A percentile compares a stretch with the other conserved stretches of the same genome.
Conservation (phyloP, 2,329 filamentous ascomycete species). For the Verticillium tricorpus region DNA sequence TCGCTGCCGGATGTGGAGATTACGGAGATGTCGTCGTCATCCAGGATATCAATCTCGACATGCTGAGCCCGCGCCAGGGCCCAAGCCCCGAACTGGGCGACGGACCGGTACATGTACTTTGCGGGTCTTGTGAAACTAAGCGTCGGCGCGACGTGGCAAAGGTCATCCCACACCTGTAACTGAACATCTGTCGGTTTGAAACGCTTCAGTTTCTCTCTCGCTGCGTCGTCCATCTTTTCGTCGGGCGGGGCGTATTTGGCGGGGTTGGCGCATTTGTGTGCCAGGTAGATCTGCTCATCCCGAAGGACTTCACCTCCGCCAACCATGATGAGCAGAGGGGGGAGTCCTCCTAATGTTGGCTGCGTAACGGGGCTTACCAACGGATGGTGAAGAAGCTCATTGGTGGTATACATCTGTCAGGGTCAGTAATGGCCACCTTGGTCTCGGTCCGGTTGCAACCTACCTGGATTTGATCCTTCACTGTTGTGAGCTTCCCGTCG, state of each 20-base stretch:
- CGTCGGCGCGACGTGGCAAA: slow-evolving; percentile 89
- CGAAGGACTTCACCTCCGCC: slow-evolving; percentile 86
- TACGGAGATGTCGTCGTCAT: slow-evolving; percentile 72
- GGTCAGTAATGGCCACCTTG: slow-evolving; percentile 10
- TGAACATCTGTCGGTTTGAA: slow-evolving; percentile 88
- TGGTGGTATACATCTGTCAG: slow-evolving; percentile 66
- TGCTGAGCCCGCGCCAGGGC: slow-evolving; percentile 79
- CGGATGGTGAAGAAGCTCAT: slow-evolving; percentile 79
- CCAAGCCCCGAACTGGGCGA: slow-evolving; percentile 93
- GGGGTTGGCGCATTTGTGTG: slow-evolving; percentile 90
- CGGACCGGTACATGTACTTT: slow-evolving; percentile 90
- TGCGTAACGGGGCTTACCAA: slow-evolving; percentile 87
- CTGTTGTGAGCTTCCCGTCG: slow-evolving; percentile 63
- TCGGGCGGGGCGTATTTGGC: slow-evolving; percentile 67
- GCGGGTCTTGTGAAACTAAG: slow-evolving; percentile 95
- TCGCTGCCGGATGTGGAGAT: slow-evolving; percentile 55
- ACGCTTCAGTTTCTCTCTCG: slow-evolving; percentile 53
- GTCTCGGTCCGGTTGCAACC: slow-evolving; percentile 6
- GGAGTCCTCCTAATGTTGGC: slow-evolving; percentile 82
- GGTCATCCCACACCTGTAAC: slow-evolving; percentile 91
- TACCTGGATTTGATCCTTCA: slow-evolving; percentile 92
- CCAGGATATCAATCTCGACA: slow-evolving; percentile 71
- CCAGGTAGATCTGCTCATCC: slow-evolving; percentile 92
- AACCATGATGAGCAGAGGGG: slow-evolving; percentile 79
- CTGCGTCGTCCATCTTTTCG: slow-evolving; percentile 57